phyloP scores from a whole-genome alignment of 257 asterid species.

The Lycium ferocissimum region DNA sequence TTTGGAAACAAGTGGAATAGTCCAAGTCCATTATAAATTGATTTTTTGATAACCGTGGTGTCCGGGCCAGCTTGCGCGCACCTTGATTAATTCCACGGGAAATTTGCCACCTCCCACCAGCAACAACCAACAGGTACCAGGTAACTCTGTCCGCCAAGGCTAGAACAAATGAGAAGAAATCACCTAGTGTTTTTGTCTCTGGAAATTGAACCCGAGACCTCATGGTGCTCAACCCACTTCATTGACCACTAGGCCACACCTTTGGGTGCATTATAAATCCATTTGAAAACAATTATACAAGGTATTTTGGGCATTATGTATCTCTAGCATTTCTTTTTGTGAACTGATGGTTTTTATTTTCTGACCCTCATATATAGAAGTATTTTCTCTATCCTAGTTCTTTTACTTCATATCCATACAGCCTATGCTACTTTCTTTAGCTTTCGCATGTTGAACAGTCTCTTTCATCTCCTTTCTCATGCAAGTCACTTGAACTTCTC shows the following conservation, averaged over 20 bases:
- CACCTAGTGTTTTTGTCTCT: too few relatives aligned
- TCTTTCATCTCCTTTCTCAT: conserved; percentile 18
- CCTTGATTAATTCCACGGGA: too few relatives aligned
- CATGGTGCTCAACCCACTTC: too few relatives aligned
- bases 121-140: too few relatives aligned
- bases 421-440: neutral
- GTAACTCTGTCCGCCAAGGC: too few relatives aligned
- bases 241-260: too few relatives aligned
- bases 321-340: neutral
- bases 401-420: neutral
- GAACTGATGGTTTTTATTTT: conserved; percentile 8
- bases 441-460: neutral
- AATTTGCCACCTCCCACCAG: too few relatives aligned
- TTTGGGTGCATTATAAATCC: neutral
- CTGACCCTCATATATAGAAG: neutral
- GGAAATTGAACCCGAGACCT: too few relatives aligned
- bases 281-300: neutral
- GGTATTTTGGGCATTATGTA: neutral
- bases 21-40: neutral
- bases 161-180: too few relatives aligned
- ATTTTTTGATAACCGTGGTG: neutral
- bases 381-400: neutral
- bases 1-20: conserved; percentile 9
- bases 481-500: conserved; percentile 25
- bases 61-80: too few relatives aligned